Base-by-base conservation (phyloP, 2,329 filamentous ascomycete genomes). In the Calonectria crousiana region DNA sequence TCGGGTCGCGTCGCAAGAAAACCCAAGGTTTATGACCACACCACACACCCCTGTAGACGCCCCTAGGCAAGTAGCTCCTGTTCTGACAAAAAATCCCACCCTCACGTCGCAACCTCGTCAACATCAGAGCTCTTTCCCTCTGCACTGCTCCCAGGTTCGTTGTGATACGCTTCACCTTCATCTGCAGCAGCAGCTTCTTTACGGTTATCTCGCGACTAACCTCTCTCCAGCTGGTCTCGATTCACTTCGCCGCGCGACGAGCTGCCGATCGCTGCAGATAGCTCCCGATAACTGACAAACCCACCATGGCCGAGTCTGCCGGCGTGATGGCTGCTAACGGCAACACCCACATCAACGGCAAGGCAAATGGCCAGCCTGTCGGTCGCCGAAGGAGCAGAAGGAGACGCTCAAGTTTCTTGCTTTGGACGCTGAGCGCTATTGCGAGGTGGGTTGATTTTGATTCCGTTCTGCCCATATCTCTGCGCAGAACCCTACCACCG, bases 381-480 rank as follows among this genome's bases (percentile, higher is more conserved):
- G 67, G 73, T 75, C 76, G 77, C 23, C 80, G 80, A 75, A 78
- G 73, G 41, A 60, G 68, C 49, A 66, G 70, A 18, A 82, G 76
- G 71, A 78, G 73, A 67, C 74, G 74, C 44, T 79, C 77, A 65
- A 78, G 84, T 62, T 81, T 85, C 72, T 67, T 85, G 34, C 71
- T 75, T 23, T 84, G 87, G 81, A 77, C 86, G 49, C 84, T 92
- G 75, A 90, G 85, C 81, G 84, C 87, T 23, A 76, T 89, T 38
- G 90, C 91, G 20, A 90, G 92, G 92, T 92, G 86, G 71, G 85
- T 77, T 26, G 28, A 32, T 6, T 53, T 18, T n/a, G 32, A 66
- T 47, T 18, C n/a, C 52, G 41, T 26, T 38, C 49, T 53, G 23
- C 34, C 6, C 32, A 6, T 60, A 28, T 34, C 26, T 41, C 32